A percentile compares a stretch with the other conserved stretches of the same genome.
phyloP scores from a whole-genome alignment of 345 rosid genomes.

The Carallia brachiata region DNA sequence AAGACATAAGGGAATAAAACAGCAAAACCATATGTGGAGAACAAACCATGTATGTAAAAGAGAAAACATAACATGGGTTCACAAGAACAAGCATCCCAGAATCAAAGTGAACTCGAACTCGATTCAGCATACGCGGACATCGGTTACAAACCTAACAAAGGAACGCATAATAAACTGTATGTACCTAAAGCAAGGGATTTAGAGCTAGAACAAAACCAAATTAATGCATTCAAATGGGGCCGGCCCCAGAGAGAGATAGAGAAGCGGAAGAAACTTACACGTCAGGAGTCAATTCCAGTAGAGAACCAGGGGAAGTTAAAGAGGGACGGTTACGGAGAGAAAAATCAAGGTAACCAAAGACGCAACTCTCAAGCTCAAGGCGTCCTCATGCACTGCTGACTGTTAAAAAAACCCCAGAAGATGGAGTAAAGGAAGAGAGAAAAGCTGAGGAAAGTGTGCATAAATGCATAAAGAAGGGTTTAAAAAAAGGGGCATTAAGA shows the following conservation, averaged over 20 bases:
- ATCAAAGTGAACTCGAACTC: no score
- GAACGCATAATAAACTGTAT: background rate
- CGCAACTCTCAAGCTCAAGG: conserved; percentile 8
- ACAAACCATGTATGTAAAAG: no score
- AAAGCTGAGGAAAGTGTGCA: background rate
- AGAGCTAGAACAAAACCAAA: background rate
- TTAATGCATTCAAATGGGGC: background rate
- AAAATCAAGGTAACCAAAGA: conserved; percentile 5
- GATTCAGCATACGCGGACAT: no score
- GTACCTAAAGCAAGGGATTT: background rate
- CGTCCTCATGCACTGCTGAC: conserved; percentile 1
- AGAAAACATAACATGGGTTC: no score
- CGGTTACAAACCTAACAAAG: conserved; percentile 6
- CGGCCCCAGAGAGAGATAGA: background rate
- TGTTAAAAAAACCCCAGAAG: conserved; percentile 19
- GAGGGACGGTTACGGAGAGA: conserved; percentile 27
- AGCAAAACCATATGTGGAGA: no score
- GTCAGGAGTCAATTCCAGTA: conserved; percentile 14
- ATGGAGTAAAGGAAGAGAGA: conserved; percentile 38
- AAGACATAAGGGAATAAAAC: no score
- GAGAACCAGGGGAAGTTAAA: conserved; percentile 27
- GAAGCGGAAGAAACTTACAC: conserved; percentile 24
- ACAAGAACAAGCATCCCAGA: no score
- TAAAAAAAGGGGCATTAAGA: conserved; percentile 10
- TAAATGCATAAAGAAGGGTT: background rate